Evolutionary conservation across 257 asterid species (phyloP).

Genomic region (Nicotiana undulata): DNA sequence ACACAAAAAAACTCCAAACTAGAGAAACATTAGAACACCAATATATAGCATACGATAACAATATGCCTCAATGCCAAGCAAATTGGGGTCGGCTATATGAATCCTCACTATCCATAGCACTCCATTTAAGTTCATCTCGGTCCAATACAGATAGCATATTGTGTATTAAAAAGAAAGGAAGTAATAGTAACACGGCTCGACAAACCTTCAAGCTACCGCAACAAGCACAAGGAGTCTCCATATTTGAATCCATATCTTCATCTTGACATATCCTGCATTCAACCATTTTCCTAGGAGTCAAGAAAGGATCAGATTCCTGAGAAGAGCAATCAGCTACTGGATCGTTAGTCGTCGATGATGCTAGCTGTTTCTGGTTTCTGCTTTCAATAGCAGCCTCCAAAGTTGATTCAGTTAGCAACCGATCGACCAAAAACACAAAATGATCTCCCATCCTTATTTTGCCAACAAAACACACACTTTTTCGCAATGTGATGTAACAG

Average conservation of each 20-base stretch:
- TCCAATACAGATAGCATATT: neutral
- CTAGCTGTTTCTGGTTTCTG: conserved; percentile 36
- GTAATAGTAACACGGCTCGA: neutral
- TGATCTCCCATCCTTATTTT: conserved; percentile 75
- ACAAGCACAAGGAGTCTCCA: conserved; percentile 98
- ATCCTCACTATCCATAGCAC: neutral
- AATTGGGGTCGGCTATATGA: neutral
- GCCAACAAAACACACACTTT: neutral
- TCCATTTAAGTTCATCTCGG: neutral
- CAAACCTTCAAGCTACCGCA: conserved; percentile 93
- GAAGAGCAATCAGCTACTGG: conserved; percentile 22
- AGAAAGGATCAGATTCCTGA: conserved; percentile 29
- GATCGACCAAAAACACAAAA: conserved; percentile 90
- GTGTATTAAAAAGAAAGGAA: neutral
- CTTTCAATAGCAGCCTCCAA: conserved; percentile 88
- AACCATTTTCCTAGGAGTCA: conserved; percentile 54
- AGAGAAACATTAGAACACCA: neutral
- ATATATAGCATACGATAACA: neutral
- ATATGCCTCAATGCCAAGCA: neutral
- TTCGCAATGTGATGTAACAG: neutral
- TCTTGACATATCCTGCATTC: conserved; percentile 99
- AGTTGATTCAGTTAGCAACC: conserved; percentile 88
- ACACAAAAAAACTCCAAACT: neutral
- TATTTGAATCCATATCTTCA: conserved; percentile 65
- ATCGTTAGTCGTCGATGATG: conserved; percentile 21